phyloP scores from a whole-genome alignment of 345 rosid species.

The Boechera stricta region DNA sequence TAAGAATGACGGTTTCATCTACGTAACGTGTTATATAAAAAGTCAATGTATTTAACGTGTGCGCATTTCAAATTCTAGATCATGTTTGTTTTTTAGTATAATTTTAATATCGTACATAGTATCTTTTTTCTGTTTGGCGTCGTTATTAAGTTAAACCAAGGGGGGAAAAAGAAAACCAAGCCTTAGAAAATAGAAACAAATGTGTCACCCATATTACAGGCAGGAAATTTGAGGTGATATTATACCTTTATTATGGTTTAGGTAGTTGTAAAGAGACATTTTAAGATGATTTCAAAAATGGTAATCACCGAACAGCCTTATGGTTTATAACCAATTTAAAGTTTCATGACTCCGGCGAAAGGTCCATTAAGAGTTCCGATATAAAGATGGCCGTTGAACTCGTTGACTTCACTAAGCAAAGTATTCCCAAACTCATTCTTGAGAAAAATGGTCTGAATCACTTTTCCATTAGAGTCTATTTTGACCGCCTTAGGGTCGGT shows the following conservation, averaged over 20 bases:
- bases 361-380: conserved; percentile 43
- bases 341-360: conserved; percentile 40
- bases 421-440: conserved; percentile 42
- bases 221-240: not conserved
- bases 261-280: not conserved
- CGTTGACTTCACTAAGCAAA: conserved; percentile 46
- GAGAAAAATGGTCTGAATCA: conserved; percentile 36
- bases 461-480: conserved; percentile 38
- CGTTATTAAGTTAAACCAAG: not conserved
- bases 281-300: not conserved
- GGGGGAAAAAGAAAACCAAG: not conserved
- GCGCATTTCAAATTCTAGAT: not conserved
- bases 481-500: conserved; percentile 43
- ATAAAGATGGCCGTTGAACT: conserved; percentile 35
- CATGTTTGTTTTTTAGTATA: not conserved
- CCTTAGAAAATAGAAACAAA: not conserved
- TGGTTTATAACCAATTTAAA: conserved; percentile 7
- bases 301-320: conserved; percentile 7
- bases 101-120: not conserved
- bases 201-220: not conserved
- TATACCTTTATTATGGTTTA: not conserved
- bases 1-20: not conserved
- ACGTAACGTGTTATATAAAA: conserved; percentile 5
- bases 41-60: conserved; percentile 7
- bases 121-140: not conserved